These are phyloP conservation scores for Coemansia sp. DNA, from an alignment of 192 early-diverging fungal species.

Conservation along the genomic window DNA sequence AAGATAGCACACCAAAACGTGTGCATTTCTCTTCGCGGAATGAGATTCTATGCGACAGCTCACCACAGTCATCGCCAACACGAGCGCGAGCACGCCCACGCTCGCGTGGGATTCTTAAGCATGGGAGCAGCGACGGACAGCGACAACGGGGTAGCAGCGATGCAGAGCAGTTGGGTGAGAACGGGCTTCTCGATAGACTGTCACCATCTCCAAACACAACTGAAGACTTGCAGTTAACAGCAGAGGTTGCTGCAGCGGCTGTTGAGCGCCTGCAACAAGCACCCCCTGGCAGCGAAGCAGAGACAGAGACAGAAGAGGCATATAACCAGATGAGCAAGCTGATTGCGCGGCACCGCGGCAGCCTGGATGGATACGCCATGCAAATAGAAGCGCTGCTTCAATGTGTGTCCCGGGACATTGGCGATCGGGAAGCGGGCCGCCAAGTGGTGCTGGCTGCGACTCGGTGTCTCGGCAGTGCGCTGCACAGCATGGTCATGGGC, in stretches of 20 bases:
- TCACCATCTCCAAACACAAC: constrained; percentile 5
- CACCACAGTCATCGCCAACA: constrained; percentile 51
- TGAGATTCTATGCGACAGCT: constrained; percentile 26
- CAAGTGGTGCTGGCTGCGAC: constrained; percentile 20
- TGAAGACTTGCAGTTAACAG: background rate
- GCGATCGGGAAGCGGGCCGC: background rate
- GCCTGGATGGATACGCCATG: background rate
- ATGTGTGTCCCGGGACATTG: constrained; percentile 27
- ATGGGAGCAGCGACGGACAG: background rate
- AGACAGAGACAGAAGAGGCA: background rate
- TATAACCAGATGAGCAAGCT: constrained; percentile 30
- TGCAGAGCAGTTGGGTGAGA: constrained; percentile 8
- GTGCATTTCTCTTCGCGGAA: constrained; percentile 49
- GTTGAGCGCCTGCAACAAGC: background rate
- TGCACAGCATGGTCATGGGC: constrained; percentile 17
- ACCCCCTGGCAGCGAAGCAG: background rate
- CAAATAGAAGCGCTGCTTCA: constrained; percentile 7
- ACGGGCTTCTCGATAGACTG: constrained; percentile 9
- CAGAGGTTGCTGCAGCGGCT: too few relatives aligned
- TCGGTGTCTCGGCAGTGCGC: constrained; percentile 32
- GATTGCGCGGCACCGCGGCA: constrained; percentile 8
- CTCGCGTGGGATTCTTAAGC: constrained; percentile 44
- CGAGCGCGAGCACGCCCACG: constrained; percentile 26
- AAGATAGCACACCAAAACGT: constrained; percentile 22
- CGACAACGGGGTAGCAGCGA: background rate